Evolutionary conservation across 495 filamentous ascomycete species (phyloP).

Genomic region (Alectoria sarmentosa): DNA sequence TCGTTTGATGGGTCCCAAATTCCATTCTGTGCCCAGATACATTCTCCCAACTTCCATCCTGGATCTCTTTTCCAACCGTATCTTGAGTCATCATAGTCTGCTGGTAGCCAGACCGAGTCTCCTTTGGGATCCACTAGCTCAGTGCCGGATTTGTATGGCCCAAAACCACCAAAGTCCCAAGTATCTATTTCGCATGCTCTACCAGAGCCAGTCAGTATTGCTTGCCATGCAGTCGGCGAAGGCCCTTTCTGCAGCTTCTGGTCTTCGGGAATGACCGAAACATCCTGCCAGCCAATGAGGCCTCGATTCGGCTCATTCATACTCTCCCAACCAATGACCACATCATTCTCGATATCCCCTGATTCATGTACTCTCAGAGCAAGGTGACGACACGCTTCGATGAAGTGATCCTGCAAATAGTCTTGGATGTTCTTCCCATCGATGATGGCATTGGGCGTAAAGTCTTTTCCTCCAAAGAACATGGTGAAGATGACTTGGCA

Average conservation of each 20-base stretch:
- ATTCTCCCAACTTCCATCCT: constrained; percentile 85
- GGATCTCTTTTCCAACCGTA: constrained; percentile 90
- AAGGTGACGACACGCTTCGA: constrained; percentile 70
- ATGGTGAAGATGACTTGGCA: constrained; percentile 89
- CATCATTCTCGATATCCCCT: constrained; percentile 76
- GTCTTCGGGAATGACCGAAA: constrained; percentile 73
- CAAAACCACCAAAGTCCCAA: constrained; percentile 90
- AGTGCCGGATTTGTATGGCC: constrained; percentile 80
- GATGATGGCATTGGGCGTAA: constrained; percentile 93
- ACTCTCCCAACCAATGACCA: constrained; percentile 93
- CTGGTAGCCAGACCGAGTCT: constrained; percentile 73
- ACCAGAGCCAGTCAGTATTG: constrained; percentile 83
- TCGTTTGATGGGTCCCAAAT: constrained; percentile 85
- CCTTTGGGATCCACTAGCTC: constrained; percentile 84
- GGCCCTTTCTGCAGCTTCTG: constrained; percentile 92
- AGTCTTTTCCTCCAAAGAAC: constrained; percentile 89
- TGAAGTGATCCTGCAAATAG: constrained; percentile 82
- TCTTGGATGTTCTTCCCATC: constrained; percentile 95
- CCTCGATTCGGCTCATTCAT: constrained; percentile 93
- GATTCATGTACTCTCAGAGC: constrained; percentile 83
- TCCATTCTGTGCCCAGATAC: constrained; percentile 94
- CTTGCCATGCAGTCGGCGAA: constrained; percentile 90
- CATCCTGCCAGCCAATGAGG: constrained; percentile 76
- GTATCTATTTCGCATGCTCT: constrained; percentile 81
- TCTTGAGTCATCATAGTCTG: constrained; percentile 69